These are phyloP conservation scores for Cryptococcus sp. DNA, from an alignment of 1,284 basidiomycete genomes.

Conservation along the genomic window DNA sequence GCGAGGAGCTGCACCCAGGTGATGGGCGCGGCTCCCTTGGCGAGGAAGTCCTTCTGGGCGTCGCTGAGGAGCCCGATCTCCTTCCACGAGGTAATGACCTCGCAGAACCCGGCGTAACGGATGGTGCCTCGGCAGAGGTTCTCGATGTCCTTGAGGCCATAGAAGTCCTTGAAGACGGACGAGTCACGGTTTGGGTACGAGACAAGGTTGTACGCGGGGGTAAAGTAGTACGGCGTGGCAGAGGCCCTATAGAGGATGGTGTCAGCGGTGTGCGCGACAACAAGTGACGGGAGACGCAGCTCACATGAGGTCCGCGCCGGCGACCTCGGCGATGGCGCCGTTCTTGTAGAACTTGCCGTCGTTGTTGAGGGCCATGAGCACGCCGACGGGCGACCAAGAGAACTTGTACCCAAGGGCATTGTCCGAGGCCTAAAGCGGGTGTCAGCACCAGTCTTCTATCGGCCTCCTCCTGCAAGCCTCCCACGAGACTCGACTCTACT, in stretches of 20 bases:
- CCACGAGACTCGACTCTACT: too few species aligned
- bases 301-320: slow-evolving; percentile 70
- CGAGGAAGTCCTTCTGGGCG: slow-evolving; percentile 70
- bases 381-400: slow-evolving; percentile 96
- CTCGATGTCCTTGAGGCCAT: slow-evolving; percentile 90
- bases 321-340: slow-evolving; percentile 63
- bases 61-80: slow-evolving; percentile 84
- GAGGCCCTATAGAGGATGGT: slow-evolving; percentile 48
- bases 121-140: slow-evolving; percentile 90
- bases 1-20: slow-evolving; percentile 81
- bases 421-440: slow-evolving; percentile 62
- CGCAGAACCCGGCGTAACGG: slow-evolving; percentile 97
- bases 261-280: slow-evolving; percentile 1
- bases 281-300: slow-evolving; percentile 2
- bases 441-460: slow-evolving; percentile 1
- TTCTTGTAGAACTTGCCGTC: slow-evolving; percentile 74
- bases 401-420: slow-evolving; percentile 99
- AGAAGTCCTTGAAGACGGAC: slow-evolving; percentile 75
- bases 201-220: slow-evolving; percentile 92
- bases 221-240: slow-evolving; percentile 92
- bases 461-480: neutral
- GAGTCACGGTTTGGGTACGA: slow-evolving; percentile 98
- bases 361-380: slow-evolving; percentile 92
- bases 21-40: slow-evolving; percentile 57
- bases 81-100: slow-evolving; percentile 86